These are phyloP conservation scores for Blastocystis sp. DNA, from an alignment of 352 stramenopile species.

Conservation along the genomic window DNA sequence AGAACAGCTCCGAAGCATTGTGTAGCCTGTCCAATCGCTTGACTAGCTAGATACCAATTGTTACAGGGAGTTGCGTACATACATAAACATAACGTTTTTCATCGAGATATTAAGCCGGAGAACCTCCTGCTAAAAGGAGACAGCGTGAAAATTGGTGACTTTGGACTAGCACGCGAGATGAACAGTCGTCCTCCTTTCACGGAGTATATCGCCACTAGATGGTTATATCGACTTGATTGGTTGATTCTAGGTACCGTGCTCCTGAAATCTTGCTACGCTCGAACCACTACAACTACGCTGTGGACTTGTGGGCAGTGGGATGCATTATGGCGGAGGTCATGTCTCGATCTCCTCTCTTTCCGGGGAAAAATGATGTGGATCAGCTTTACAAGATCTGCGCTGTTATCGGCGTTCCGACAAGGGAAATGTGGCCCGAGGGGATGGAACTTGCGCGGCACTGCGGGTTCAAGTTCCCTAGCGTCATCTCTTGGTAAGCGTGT, in stretches of 20 bases:
- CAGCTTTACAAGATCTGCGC: constrained; percentile 94
- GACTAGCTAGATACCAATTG: constrained; percentile 79
- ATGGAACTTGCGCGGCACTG: constrained; percentile 83
- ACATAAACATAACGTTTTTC: constrained; percentile 94
- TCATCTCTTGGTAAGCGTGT: constrained; percentile 71
- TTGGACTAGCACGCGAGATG: constrained; percentile 89
- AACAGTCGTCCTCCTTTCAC: constrained; percentile 83
- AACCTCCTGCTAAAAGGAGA: constrained; percentile 91
- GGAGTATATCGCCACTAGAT: constrained; percentile 93
- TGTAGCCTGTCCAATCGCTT: constrained; percentile 67
- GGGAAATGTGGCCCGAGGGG: constrained; percentile 82
- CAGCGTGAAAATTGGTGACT: constrained; percentile 93
- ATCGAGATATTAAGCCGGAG: constrained; percentile 95
- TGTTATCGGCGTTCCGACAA: constrained; percentile 82
- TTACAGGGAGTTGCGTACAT: constrained; percentile 91
- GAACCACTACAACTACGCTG: constrained; percentile 87
- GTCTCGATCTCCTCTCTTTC: constrained; percentile 88
- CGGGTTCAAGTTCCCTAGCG: constrained; percentile 89
- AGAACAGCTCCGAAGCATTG: constrained; percentile 88
- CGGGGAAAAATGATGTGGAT: constrained; percentile 87
- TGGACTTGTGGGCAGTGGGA: constrained; percentile 92
- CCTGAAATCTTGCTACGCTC: constrained; percentile 89
- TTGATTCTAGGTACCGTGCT: constrained; percentile 76
- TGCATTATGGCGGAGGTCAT: constrained; percentile 97
- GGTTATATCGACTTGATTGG: constrained; percentile 65